Conservation (phyloP, 2,329 filamentous ascomycete species). For the Ophiostoma himal-ulmi region DNA sequence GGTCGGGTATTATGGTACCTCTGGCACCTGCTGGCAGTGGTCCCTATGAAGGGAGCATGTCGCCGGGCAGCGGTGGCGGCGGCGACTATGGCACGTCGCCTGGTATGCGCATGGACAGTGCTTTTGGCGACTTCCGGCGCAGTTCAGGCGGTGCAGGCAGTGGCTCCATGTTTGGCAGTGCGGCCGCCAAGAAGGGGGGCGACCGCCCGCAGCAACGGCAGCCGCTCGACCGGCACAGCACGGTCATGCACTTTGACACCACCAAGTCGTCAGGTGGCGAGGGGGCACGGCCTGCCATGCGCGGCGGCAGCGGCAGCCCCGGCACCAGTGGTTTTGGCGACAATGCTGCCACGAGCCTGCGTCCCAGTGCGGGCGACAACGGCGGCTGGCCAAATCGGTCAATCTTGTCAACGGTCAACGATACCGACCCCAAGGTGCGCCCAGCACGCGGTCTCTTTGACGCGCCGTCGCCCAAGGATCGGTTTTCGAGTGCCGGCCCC, state of each 20-base stretch:
- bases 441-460: constrained; percentile 22
- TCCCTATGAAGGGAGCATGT: neutral
- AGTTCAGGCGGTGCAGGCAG: constrained; percentile 26
- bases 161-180: constrained; percentile 33
- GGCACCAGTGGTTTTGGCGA: neutral
- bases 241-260: constrained; percentile 18
- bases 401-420: constrained; percentile 38
- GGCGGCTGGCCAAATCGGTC: constrained; percentile 29
- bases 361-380: neutral
- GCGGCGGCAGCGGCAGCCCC: neutral
- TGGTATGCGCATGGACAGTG: neutral
- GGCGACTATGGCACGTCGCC: neutral
- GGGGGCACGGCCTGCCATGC: constrained; percentile 29
- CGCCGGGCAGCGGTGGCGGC: constrained; percentile 8
- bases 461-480: constrained; percentile 6
- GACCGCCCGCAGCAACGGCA: constrained; percentile 32
- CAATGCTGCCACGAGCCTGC: neutral
- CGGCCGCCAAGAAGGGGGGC: constrained; percentile 35
- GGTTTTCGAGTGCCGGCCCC: neutral
- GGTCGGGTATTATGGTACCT: constrained; percentile 17
- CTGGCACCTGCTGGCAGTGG: constrained; percentile 16
- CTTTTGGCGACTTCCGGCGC: constrained; percentile 31
- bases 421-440: constrained; percentile 41
- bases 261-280: constrained; percentile 21
- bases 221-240: constrained; percentile 20